phyloP scores from a whole-genome alignment of 1,284 basidiomycete genomes.

The Melampsora americana region DNA sequence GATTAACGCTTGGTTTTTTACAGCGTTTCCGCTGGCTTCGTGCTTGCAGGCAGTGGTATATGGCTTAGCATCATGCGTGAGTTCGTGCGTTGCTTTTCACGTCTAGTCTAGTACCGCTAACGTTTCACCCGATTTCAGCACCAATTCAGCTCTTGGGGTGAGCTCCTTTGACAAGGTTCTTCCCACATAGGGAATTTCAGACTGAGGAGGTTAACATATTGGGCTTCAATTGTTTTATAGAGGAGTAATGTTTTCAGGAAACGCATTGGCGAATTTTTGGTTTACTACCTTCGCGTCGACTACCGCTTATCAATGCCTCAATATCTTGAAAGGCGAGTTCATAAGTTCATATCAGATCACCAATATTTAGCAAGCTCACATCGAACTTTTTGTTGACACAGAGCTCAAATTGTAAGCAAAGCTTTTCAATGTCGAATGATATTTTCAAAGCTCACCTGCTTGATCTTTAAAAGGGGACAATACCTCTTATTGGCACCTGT shows the following conservation, averaged over 20 bases:
- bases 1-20: no score
- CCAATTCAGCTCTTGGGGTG: conserved; percentile 10
- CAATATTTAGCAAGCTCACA: not conserved
- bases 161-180: not conserved
- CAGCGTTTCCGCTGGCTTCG: conserved; percentile 2
- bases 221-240: not conserved
- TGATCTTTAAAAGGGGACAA: not conserved
- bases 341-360: not conserved
- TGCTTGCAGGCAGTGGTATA: conserved; percentile 8
- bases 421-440: not conserved
- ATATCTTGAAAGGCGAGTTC: conserved; percentile 1
- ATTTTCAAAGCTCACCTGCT: not conserved
- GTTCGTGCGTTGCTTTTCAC: not conserved
- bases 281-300: conserved; percentile 11
- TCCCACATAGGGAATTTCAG: no score
- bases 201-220: no score
- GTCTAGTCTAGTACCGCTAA: not conserved
- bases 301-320: conserved; percentile 4
- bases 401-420: not conserved
- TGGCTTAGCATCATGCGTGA: conserved; percentile 4
- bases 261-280: conserved; percentile 2
- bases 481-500: not conserved
- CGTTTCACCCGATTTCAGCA: not conserved
- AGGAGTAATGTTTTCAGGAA: conserved; percentile 2
- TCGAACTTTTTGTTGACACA: not conserved